phyloP scores from a whole-genome alignment of 176 grass and related monocot species.

The Alloteropsis semialata region DNA sequence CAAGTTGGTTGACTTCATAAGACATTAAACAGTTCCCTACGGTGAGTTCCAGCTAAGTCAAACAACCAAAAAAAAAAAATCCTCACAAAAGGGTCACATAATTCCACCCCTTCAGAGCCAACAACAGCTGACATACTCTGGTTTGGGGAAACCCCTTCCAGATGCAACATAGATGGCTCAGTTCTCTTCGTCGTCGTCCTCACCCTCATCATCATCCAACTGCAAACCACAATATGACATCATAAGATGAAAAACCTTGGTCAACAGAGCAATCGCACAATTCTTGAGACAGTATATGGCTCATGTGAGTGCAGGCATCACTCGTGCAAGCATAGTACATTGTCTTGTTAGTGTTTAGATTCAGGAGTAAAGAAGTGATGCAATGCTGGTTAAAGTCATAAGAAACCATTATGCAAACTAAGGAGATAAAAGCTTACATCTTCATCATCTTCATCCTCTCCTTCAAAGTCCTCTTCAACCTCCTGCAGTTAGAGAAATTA shows the following conservation, averaged over 20 bases:
- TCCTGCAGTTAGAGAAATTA: conserved; percentile 51
- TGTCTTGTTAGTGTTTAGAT: neutral
- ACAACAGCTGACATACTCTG: conserved; percentile 3
- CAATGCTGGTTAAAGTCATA: neutral
- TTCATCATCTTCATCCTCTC: conserved; percentile 77
- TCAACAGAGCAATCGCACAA: neutral
- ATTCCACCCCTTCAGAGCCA: conserved; percentile 31
- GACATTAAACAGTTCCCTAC: conserved; percentile 43
- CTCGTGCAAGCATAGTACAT: neutral
- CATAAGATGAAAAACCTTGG: neutral
- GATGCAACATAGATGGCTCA: conserved; percentile 25
- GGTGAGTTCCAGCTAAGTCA: conserved; percentile 54
- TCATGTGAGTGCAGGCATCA: neutral
- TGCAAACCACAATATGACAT: conserved; percentile 28
- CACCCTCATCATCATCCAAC: conserved; percentile 49
- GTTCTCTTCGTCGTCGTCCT: conserved; percentile 50
- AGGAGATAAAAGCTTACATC: conserved; percentile 51
- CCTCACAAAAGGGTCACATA: conserved; percentile 13
- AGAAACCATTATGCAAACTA: neutral
- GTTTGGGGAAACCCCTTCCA: neutral
- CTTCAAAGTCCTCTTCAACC: conserved; percentile 81
- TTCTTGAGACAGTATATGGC: neutral
- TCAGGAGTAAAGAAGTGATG: neutral
- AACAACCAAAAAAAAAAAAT: conserved; percentile 30
- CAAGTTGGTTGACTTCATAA: conserved; percentile 40